A percentile compares a stretch with the other conserved stretches of the same genome.
Evolutionary conservation across 441 rosid genomes (phyloP).

Genomic region (Pelargonium fulgidum): DNA sequence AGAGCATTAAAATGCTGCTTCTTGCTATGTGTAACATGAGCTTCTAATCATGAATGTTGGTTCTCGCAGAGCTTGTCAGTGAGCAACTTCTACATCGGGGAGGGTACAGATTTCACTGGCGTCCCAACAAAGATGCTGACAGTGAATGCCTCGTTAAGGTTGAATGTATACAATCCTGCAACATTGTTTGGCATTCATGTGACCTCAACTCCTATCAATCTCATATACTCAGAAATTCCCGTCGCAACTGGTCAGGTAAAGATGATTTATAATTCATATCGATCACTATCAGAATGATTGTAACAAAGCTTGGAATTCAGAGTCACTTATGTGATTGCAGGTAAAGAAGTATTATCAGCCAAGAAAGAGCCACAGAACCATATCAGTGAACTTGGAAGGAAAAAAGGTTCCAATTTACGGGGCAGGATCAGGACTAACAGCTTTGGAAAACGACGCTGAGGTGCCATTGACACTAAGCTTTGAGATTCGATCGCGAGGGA

Average conservation of each 20-base stretch:
- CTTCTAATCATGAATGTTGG: conserved; percentile 13
- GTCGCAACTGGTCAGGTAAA: conserved; percentile 79
- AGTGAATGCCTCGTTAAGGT: conserved; percentile 55
- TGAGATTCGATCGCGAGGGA: conserved; percentile 59
- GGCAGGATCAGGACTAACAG: conserved; percentile 63
- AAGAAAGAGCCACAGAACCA: conserved; percentile 62
- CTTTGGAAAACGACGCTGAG: conserved; percentile 39
- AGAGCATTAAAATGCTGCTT: neutral
- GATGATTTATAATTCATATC: too few species aligned
- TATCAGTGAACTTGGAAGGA: conserved; percentile 52
- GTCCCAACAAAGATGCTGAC: conserved; percentile 75
- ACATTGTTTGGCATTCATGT: conserved; percentile 81
- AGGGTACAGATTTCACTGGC: conserved; percentile 78
- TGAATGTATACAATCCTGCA: conserved; percentile 70
- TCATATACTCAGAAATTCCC: conserved; percentile 54
- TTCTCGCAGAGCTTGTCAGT: conserved; percentile 53
- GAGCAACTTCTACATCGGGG: conserved; percentile 61
- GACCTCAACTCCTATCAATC: conserved; percentile 58
- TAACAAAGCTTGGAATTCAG: neutral
- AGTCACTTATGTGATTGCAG: conserved; percentile 36
- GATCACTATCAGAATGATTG: too few species aligned
- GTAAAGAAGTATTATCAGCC: conserved; percentile 83
- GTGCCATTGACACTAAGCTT: conserved; percentile 55
- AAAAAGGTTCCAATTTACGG: conserved; percentile 80
- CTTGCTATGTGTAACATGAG: neutral